phyloP scores from a whole-genome alignment of 2,329 filamentous ascomycete species.

The Colletotrichum navitas region DNA sequence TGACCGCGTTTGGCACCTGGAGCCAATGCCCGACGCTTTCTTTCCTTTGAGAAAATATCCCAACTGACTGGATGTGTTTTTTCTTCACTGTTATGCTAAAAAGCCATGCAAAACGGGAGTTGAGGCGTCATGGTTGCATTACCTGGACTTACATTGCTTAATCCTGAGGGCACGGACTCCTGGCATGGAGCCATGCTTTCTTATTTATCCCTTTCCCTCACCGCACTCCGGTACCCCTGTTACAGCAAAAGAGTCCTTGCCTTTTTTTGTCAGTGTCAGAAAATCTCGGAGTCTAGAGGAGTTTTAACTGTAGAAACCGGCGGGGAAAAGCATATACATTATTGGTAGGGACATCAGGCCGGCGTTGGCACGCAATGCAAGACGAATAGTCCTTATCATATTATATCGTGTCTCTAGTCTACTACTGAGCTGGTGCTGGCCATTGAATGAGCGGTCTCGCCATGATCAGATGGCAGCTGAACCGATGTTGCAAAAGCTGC shows the following conservation, averaged over 20 bases:
- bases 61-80: constrained; percentile 56
- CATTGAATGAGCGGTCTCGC: not conserved
- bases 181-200: constrained; percentile 18
- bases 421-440: not conserved
- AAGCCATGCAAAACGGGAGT: constrained; percentile 23
- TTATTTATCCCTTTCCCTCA: constrained; percentile 16
- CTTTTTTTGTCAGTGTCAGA: constrained; percentile 24
- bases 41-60: constrained; percentile 68
- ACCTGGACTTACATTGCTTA: constrained; percentile 31
- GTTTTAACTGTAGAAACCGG: constrained; percentile 30
- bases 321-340: constrained; percentile 35
- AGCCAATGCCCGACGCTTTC: constrained; percentile 71
- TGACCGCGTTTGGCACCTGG: constrained; percentile 66
- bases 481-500: not conserved
- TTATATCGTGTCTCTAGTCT: not conserved
- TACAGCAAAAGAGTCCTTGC: constrained; percentile 29
- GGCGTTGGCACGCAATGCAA: constrained; percentile 14
- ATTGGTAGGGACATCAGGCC: constrained; percentile 8
- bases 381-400: not conserved
- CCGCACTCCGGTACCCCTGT: constrained; percentile 5
- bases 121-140: constrained; percentile 41
- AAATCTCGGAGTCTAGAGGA: constrained; percentile 31
- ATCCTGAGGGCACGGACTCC: constrained; percentile 17
- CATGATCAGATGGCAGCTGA: not conserved
- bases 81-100: constrained; percentile 2